Evolutionary conservation across 768 basidiomycete genomes (phyloP).

Genomic region (Lactarius sanguifluus): DNA sequence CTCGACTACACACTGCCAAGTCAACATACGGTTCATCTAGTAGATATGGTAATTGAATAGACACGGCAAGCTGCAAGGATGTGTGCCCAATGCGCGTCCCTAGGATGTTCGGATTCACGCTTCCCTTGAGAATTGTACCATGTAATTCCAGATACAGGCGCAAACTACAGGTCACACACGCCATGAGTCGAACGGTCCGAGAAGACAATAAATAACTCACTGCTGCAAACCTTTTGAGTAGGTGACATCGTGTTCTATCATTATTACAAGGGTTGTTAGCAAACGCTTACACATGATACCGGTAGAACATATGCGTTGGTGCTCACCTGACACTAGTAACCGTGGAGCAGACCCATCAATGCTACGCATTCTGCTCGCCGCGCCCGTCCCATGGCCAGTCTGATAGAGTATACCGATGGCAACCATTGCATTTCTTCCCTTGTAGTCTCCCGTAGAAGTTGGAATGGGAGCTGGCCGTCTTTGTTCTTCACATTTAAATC

Average conservation of each 20-base stretch:
- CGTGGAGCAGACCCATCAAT: background rate
- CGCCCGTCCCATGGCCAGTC: background rate
- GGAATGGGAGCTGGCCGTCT: background rate
- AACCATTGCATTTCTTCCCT: background rate
- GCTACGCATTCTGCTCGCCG: background rate
- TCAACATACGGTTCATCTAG: constrained; percentile 54
- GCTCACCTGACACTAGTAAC: background rate
- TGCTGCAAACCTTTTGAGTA: no score
- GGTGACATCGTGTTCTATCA: no score
- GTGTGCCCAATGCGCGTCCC: no score
- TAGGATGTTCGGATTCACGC: no score
- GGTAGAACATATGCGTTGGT: background rate
- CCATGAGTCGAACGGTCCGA: no score
- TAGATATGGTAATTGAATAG: constrained; percentile 29
- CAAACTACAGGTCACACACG: no score
- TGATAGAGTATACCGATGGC: background rate
- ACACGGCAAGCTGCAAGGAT: no score
- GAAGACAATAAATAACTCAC: no score
- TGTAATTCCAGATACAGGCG: no score
- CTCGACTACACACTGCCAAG: constrained; percentile 54
- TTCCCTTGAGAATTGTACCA: no score
- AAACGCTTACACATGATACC: background rate
- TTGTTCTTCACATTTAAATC: background rate
- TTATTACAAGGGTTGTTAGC: no score
- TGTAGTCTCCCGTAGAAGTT: background rate